These are phyloP conservation scores for Kuraishia molischiana DNA, from an alignment of 805 yeast species.

Conservation along the genomic window DNA sequence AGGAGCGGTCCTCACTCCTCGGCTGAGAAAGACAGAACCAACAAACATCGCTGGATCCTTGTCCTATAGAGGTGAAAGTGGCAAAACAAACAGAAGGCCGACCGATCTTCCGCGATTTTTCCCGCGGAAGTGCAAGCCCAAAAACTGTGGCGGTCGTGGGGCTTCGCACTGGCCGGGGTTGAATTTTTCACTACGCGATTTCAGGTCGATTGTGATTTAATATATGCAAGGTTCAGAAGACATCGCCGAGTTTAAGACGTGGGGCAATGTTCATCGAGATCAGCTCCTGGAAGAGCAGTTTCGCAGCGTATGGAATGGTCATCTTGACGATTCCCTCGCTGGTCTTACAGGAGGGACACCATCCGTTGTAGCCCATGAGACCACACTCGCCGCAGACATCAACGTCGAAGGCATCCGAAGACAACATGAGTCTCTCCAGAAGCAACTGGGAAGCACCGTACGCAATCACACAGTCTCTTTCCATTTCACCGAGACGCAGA, in stretches of 20 bases:
- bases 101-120: too few species aligned
- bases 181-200: too few species aligned
- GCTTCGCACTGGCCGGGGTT: too few species aligned
- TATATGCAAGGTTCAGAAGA: conserved; percentile 53
- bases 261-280: conserved; percentile 99
- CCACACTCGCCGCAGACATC: conserved; percentile 94
- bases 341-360: conserved; percentile 96
- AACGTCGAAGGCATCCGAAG: conserved; percentile 96
- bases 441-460: conserved; percentile 96
- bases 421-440: conserved; percentile 88
- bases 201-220: too few species aligned
- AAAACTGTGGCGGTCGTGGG: too few species aligned
- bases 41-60: too few species aligned
- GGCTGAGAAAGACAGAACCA: too few species aligned
- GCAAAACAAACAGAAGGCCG: too few species aligned
- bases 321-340: conserved; percentile 79
- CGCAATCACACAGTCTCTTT: conserved; percentile 98
- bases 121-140: too few species aligned
- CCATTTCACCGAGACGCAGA: conserved; percentile 97
- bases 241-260: conserved; percentile 80
- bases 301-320: conserved; percentile 99
- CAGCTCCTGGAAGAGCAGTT: conserved; percentile 90
- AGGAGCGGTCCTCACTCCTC: too few species aligned
- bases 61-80: too few species aligned
- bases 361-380: conserved; percentile 91